Percentiles rank a stretch among this genome's conserved stretches.
Evolutionary conservation across 2,329 filamentous ascomycete genomes (phyloP).

Genomic region (Didymosphaeria variabile): DNA sequence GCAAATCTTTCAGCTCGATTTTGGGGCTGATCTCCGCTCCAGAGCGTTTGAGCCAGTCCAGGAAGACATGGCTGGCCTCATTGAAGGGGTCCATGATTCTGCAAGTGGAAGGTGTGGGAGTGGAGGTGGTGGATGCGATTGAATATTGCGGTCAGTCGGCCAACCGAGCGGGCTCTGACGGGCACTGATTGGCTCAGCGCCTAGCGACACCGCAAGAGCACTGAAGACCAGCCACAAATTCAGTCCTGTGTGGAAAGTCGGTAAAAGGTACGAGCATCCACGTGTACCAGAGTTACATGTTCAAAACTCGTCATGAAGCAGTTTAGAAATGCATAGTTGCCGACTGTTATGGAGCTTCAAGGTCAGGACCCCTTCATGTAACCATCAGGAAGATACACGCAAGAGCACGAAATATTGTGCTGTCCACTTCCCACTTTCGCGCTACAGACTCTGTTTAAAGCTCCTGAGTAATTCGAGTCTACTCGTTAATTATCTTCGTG

Average conservation of each 20-base stretch:
- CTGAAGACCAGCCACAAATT: conserved; percentile 1
- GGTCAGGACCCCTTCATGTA: neutral
- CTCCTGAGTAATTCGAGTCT: no score
- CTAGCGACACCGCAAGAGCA: conserved; percentile 9
- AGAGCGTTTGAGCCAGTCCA: conserved; percentile 64
- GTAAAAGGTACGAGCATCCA: neutral
- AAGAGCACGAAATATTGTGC: neutral
- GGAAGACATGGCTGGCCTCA: conserved; percentile 60
- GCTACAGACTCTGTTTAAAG: no score
- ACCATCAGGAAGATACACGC: neutral
- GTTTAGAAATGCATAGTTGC: neutral
- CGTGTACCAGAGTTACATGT: neutral
- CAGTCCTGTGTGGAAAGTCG: neutral
- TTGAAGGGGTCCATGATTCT: conserved; percentile 47
- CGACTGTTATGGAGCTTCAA: neutral
- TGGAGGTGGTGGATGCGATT: conserved; percentile 1
- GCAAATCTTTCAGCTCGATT: conserved; percentile 66
- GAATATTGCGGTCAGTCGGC: conserved; percentile 22
- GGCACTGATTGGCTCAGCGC: conserved; percentile 21
- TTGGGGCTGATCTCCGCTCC: conserved; percentile 66
- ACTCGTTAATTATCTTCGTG: no score
- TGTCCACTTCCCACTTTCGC: neutral
- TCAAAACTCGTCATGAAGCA: neutral
- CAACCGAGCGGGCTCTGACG: conserved; percentile 20
- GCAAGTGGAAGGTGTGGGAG: neutral